phyloP scores from a whole-genome alignment of 2,329 filamentous ascomycete genomes.

The Fusarium globosum region DNA sequence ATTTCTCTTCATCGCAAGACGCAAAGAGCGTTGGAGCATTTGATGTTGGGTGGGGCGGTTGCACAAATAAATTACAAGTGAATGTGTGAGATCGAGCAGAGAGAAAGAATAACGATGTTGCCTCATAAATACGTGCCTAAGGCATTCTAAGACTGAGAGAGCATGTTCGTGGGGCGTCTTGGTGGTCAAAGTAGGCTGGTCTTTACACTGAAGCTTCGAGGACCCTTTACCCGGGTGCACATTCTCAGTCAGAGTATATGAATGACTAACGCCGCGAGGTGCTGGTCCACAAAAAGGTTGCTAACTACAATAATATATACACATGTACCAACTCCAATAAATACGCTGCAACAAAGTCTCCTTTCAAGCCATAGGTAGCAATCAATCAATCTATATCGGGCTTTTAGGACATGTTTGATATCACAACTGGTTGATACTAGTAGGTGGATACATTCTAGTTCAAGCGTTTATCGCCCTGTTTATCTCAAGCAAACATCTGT shows the following conservation, averaged over 20 bases:
- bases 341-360: background rate
- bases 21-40: background rate
- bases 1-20: slow-evolving; percentile 52
- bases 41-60: slow-evolving; percentile 1
- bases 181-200: slow-evolving; percentile 7
- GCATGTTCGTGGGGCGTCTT: background rate
- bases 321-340: background rate
- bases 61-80: background rate
- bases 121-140: background rate
- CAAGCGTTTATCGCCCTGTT: background rate
- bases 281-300: background rate
- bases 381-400: too few relatives aligned
- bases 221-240: background rate
- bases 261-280: background rate
- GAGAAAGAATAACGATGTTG: background rate
- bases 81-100: background rate
- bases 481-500: background rate
- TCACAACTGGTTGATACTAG: background rate
- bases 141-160: background rate
- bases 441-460: background rate
- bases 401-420: background rate
- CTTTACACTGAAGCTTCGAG: background rate
- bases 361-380: background rate
- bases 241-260: slow-evolving; percentile 14
- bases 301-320: background rate